Percentiles rank a stretch among this genome's conserved stretches.
phyloP scores from a whole-genome alignment of 345 rosid species.

The Eucalyptus regnans region DNA sequence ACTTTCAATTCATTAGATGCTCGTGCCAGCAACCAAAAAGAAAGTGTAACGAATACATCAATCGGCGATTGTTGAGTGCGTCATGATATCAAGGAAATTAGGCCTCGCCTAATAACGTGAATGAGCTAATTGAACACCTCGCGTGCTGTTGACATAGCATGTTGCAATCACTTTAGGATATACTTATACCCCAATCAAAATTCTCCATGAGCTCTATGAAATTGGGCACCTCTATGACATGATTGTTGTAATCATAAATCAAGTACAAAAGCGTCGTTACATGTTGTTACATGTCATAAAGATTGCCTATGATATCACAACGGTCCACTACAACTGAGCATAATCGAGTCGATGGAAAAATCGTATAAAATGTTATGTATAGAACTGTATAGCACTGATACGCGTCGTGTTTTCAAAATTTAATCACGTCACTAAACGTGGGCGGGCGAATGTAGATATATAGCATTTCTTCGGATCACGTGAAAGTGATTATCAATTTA shows the following conservation, averaged over 20 bases:
- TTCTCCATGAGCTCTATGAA: background rate
- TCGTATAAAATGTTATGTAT: accelerated
- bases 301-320: background rate
- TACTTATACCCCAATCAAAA: background rate
- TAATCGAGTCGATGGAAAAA: background rate
- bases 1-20: background rate
- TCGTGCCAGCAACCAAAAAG: background rate
- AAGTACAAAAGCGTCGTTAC: background rate
- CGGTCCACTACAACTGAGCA: accelerated
- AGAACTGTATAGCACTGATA: background rate
- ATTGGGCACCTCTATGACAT: background rate
- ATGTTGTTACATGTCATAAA: background rate
- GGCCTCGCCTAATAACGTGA: background rate
- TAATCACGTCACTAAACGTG: background rate
- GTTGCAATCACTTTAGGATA: background rate
- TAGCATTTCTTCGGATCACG: background rate
- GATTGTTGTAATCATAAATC: background rate
- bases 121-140: too few relatives aligned
- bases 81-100: background rate
- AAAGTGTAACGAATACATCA: background rate
- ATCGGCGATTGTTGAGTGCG: background rate
- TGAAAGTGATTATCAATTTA: background rate
- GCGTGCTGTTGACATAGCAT: background rate
- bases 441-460: accelerated
- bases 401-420: background rate